Base-by-base conservation (phyloP, 371 early-diverging fungal genomes). In the Mortierella sp. region DNA sequence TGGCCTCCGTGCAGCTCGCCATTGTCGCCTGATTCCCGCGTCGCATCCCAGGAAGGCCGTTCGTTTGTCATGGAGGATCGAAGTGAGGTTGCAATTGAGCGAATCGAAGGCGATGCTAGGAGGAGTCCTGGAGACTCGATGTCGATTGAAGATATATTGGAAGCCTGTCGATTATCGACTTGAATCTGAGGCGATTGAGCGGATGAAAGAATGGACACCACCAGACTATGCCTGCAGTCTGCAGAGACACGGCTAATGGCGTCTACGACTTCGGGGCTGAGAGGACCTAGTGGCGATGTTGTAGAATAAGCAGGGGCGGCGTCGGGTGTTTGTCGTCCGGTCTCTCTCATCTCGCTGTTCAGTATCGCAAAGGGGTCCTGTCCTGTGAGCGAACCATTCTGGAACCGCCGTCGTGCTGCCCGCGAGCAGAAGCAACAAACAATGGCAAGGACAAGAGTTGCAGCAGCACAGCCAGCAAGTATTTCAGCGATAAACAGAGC, bases 191-290 rank as follows among this genome's bases (percentile, higher is more conserved):
- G 41, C 10, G 80, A 76, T 10, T 63, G 66, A 14, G 61, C 31
- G 13, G 77, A 68, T 19, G 81, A 80, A 4, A 81, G 52, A 31
- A 81, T 70, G 0, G 82, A 81, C 9, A 74, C 67, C 7, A 67
- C 82, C 8, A 81, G 50, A 31, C 74, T 73, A 2, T 81, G 82
- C 45, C 82, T 48, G n/a, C 70, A 58, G 14, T 81, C 82, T 0
- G 64, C 50, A 4, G 82, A 81, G 14, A 64, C 71, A 19, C 74
- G 63, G 50, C 82, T 81, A 41, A 81, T 77, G 16, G 77, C 82
- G n/a, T 81, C 74, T 8, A 81, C 82, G 1, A 77, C 66, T 58
- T 77, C 82, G 2, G 82, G 77, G 11, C 77, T 77, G 14, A 81
- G 24, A 24, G 82, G 77, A 14, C 82, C 82, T 7, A 74, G 47